A percentile compares a stretch with the other conserved stretches of the same genome.
These are phyloP conservation scores for Poronia punctata DNA, from an alignment of 495 filamentous ascomycete species.

Conservation along the genomic window DNA sequence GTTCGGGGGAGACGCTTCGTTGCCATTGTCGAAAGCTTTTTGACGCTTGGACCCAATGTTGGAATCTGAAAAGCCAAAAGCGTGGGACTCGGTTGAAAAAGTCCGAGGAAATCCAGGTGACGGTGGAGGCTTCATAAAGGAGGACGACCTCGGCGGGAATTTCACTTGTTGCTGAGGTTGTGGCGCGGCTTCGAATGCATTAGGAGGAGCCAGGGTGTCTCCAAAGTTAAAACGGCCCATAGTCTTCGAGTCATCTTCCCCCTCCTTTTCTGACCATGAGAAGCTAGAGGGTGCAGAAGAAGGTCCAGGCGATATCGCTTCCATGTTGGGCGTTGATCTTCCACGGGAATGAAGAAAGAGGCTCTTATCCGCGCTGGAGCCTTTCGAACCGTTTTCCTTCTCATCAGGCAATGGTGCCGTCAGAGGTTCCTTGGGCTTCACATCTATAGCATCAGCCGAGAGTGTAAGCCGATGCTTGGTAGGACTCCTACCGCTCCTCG, in stretches of 20 bases:
- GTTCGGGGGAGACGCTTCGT: constrained; percentile 16
- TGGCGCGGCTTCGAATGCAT: constrained; percentile 22
- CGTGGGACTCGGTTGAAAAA: constrained; percentile 19
- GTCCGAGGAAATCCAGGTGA: constrained; percentile 34
- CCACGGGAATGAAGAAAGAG: constrained; percentile 31
- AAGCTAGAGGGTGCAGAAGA: constrained; percentile 51
- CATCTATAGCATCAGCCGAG: constrained; percentile 44
- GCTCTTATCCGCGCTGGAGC: constrained; percentile 20
- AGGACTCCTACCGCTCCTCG: constrained; percentile 39
- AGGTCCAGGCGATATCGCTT: constrained; percentile 47
- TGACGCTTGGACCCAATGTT: constrained; percentile 14
- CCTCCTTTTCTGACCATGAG: constrained; percentile 42
- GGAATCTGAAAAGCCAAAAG: constrained; percentile 30
- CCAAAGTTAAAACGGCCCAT: constrained; percentile 33
- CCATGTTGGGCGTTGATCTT: constrained; percentile 36
- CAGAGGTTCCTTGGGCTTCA: constrained; percentile 38
- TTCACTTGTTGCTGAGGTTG: constrained; percentile 8
- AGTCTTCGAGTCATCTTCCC: constrained; percentile 26
- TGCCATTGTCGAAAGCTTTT: constrained; percentile 12
- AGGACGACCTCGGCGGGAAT: constrained; percentile 25
- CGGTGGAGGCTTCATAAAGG: constrained; percentile 23
- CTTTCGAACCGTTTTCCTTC: constrained; percentile 16
- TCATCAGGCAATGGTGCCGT: constrained; percentile 46
- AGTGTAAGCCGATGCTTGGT: constrained; percentile 46
- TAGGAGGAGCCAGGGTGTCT: constrained; percentile 19